Evolutionary conservation across 169 alveolate species (phyloP), one percentile per base, ranked within the genome.

Genomic region (Cytauxzoon felis): DNA sequence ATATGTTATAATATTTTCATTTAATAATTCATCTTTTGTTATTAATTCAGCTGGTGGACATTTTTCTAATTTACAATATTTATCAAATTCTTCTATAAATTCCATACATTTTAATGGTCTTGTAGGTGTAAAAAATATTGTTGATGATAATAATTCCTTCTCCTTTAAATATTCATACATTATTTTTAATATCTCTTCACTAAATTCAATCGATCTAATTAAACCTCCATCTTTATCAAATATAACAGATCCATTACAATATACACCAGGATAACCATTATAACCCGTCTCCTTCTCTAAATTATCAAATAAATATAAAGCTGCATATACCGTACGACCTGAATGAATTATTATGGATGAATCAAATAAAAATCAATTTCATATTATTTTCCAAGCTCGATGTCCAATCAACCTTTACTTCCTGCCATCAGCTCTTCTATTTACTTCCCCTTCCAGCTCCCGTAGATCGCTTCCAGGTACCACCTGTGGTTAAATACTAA

Each of bases 261-360:
- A 76, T 8, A 76, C 75, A 16, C 86, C 86, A 16, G 86, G 86
- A 52, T 30, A 76, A 8, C 86, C 86, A 16, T 29, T 54, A 61
- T 76, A 76, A 6, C 80, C 86, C 8, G 72, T 66, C 9, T 52
- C 24, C 11, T 36, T 26, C 60, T 48, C 59, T 24, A 58, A 73
- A 19, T 64, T 41, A n/a, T 76, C 65, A 11, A n/a, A n/a, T n/a
- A n/a, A n/a, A n/a, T n/a, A n/a, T n/a, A n/a, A n/a, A n/a, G n/a
- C n/a, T n/a, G n/a, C n/a, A n/a, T n/a, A n/a, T n/a, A n/a, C n/a
- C n/a, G n/a, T n/a, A n/a, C n/a, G n/a, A n/a, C 69, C 69, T 34
- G 47, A 38, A 23, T 43, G 21, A 21, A 43, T 59, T 57, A 59
- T 59, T 0, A 57, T 38, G 13, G 63, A 38, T 19, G 1, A 5